Conservation (phyloP, 23 red algal species). For the Gracilariopsis chorda region DNA sequence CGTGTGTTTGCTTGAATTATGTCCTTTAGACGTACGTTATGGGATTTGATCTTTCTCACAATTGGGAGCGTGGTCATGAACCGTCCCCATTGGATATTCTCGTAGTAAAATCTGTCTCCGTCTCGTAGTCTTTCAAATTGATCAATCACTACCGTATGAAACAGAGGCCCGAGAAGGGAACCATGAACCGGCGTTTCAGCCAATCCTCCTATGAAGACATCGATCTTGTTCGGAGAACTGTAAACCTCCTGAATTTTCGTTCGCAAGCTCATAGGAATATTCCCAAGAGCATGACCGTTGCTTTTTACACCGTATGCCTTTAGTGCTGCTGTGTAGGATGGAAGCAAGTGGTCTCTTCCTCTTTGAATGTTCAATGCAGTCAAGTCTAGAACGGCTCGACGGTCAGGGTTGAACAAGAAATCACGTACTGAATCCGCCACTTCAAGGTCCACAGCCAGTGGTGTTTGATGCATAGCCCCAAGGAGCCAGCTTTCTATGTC, state of each 20-base stretch:
- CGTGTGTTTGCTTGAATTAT: conserved; percentile 29
- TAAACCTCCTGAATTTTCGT: conserved; percentile 18
- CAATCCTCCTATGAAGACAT: conserved; percentile 60
- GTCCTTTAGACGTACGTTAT: conserved; percentile 33
- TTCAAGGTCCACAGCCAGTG: conserved; percentile 27
- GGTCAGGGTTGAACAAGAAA: conserved; percentile 43
- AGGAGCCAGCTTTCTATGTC: conserved; percentile 42
- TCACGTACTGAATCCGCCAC: conserved; percentile 55
- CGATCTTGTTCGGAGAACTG: conserved; percentile 14
- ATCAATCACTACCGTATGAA: conserved; percentile 29
- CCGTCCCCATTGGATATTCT: conserved; percentile 51
- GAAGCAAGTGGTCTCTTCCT: conserved; percentile 40
- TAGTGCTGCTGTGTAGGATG: conserved; percentile 11
- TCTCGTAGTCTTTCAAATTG: conserved; percentile 69
- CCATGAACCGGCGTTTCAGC: conserved; percentile 41
- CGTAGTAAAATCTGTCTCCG: conserved; percentile 78
- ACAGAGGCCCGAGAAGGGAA: conserved; percentile 49
- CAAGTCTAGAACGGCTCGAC: conserved; percentile 42
- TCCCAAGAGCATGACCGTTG: conserved; percentile 7
- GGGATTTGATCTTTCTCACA: conserved; percentile 38
- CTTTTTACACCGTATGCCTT: conserved; percentile 2
- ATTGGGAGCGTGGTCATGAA: conserved; percentile 38
- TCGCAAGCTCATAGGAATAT: background rate
- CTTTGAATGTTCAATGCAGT: conserved; percentile 67
- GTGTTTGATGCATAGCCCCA: conserved; percentile 27